Evolutionary conservation across 371 early-diverging fungal genomes (phyloP).

Genomic region (Lichtheimia ornata): DNA sequence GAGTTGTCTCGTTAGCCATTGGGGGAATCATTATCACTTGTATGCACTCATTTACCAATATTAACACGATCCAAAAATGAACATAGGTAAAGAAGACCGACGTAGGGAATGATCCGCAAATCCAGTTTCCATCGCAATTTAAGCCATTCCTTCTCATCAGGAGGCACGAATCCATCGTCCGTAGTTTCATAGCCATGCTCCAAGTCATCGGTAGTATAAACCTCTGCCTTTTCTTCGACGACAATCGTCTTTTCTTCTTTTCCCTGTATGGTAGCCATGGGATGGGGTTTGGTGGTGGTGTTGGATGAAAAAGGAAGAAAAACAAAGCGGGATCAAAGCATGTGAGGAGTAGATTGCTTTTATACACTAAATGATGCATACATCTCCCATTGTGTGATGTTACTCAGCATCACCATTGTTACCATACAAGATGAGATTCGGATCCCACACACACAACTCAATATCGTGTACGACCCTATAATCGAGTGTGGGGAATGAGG

Average conservation of each 20-base stretch:
- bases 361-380: background rate
- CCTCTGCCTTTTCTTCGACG: constrained; percentile 2
- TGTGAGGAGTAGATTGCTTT: background rate
- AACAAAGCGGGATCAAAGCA: background rate
- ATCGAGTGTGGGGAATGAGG: too few species aligned
- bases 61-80: constrained; percentile 59
- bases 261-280: background rate
- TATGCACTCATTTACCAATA: constrained; percentile 30
- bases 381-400: background rate
- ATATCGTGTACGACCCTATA: too few species aligned
- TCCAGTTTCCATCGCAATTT: constrained; percentile 23
- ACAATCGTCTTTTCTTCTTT: background rate
- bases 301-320: background rate
- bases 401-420: too few species aligned
- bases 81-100: constrained; percentile 53
- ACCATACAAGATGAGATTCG: too few species aligned
- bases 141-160: constrained; percentile 9
- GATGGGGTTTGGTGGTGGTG: background rate
- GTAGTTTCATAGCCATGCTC: background rate
- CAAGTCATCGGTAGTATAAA: background rate
- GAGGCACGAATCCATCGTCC: constrained; percentile 4
- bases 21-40: background rate
- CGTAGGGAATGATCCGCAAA: constrained; percentile 30
- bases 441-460: too few species aligned
- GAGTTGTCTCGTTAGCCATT: background rate